Base-by-base conservation (phyloP, 2,329 filamentous ascomycete species). In the Didymella arachidicola region DNA sequence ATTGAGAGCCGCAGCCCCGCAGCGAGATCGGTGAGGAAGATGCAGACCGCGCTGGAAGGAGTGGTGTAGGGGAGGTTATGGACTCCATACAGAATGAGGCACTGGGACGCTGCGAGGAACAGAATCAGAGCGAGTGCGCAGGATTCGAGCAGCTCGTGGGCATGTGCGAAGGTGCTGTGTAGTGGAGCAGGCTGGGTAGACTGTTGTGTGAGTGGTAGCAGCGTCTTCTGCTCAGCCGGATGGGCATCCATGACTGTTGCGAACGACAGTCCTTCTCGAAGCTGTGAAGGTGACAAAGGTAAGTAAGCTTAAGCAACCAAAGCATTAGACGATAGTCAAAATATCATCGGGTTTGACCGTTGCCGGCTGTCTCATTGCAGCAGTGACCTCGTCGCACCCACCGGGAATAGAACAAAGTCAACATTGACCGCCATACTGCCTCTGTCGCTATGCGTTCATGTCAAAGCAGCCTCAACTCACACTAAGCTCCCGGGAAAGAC, bases 1-100 rank as follows among this genome's bases (percentile, higher is more conserved):
- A 71, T 64, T 2, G 67, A 64, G 18, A 60, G 52, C 19, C 64
- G 63, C 27, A 72, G 61, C 7, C 64, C 65, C 7, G 47, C 50
- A 5, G 68, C 63, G 39, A 73, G 53, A 5, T 61, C 59, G 14
- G 48, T 30, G 12, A 67, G n/a, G 19, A 61, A 43, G n/a, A 47
- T 53, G 42, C 45, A 56, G 34, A 62, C 54, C 11, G 34, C 25
- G 16, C 26, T 50, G 2, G 49, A 51, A 4, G 50, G 41, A 22
- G 32, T 8, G 3, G 22, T 26, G 27, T 46, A 54, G 1, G 50
- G 50, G 14, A 60, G 50, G 52, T 27, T 43, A 42, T 58, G 47
- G 45, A 60, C 43, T 36, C 53, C 60, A 52, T 67, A 64, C 25
- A 70, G 64, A 22, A 68, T 39, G 25, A 69, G 26, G 26, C 59